Percentiles rank a stretch among this genome's conserved stretches.
Evolutionary conservation across 139 green algal genomes (phyloP).

Genomic region (Coelastrella sp.): DNA sequence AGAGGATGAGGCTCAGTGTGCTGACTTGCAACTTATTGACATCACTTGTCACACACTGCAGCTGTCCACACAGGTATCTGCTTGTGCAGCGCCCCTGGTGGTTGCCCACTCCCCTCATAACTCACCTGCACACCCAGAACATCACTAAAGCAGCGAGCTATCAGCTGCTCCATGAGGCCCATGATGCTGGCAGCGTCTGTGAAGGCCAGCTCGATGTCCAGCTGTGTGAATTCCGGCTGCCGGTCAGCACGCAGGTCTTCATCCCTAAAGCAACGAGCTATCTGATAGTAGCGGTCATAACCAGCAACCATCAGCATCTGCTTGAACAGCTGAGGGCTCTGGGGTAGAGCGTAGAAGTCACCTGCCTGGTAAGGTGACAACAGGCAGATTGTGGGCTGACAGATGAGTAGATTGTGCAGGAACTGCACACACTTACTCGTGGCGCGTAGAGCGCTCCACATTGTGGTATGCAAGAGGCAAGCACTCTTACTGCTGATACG

Average conservation of each 20-base stretch:
- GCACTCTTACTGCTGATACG: too few relatives aligned
- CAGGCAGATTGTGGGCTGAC: too few relatives aligned
- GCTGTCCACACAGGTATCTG: too few relatives aligned
- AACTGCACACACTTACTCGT: too few relatives aligned
- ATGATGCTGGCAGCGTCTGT: conserved; percentile 90
- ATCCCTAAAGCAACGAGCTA: conserved; percentile 95
- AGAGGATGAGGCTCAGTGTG: too few relatives aligned
- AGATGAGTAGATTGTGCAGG: too few relatives aligned
- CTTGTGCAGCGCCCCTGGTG: not conserved
- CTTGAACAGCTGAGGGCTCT: conserved; percentile 99
- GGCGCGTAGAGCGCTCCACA: too few relatives aligned
- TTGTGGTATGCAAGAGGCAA: too few relatives aligned
- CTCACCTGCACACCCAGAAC: conserved; percentile 37
- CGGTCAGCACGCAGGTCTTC: conserved; percentile 95
- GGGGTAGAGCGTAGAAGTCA: conserved; percentile 95
- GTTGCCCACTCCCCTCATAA: not conserved
- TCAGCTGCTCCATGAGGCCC: conserved; percentile 86
- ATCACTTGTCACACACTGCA: too few relatives aligned
- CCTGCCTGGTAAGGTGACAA: conserved; percentile 74
- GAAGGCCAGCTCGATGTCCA: conserved; percentile 97
- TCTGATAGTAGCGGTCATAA: conserved; percentile 98
- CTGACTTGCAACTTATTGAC: too few relatives aligned
- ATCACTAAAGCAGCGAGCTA: conserved; percentile 76
- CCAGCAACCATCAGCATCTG: conserved; percentile 99
- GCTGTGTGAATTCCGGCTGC: conserved; percentile 98